Evolutionary conservation across 495 filamentous ascomycete genomes (phyloP).

Genomic region (Talaromyces liani): DNA sequence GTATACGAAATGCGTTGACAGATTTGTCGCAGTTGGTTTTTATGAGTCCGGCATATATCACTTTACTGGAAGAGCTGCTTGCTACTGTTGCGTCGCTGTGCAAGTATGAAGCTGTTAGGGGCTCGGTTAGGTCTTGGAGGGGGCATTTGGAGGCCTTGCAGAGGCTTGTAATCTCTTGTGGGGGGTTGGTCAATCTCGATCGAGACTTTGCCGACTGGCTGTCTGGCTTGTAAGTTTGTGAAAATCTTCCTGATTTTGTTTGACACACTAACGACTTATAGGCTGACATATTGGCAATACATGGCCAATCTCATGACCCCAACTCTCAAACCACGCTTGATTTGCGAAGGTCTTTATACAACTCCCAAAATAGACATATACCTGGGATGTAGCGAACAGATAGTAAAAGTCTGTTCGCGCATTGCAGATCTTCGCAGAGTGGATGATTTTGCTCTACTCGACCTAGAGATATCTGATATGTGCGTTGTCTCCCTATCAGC

Average conservation of each 20-base stretch:
- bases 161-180: constrained; percentile 29
- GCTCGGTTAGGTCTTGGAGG: constrained; percentile 37
- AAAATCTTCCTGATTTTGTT: neutral
- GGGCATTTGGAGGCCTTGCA: constrained; percentile 35
- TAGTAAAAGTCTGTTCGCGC: constrained; percentile 31
- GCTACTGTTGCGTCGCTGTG: constrained; percentile 35
- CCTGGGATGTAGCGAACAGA: constrained; percentile 37
- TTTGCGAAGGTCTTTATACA: constrained; percentile 18
- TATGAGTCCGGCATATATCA: constrained; percentile 9
- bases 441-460: constrained; percentile 17
- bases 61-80: constrained; percentile 29
- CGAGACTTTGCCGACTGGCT: constrained; percentile 30
- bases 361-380: constrained; percentile 35
- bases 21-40: constrained; percentile 7
- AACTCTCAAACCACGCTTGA: constrained; percentile 16
- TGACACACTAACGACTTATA: constrained; percentile 8
- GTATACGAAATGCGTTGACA: constrained; percentile 23
- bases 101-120: constrained; percentile 39
- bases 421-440: constrained; percentile 30
- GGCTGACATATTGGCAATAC: constrained; percentile 33
- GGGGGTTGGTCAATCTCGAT: constrained; percentile 27
- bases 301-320: constrained; percentile 34
- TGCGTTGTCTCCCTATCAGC: constrained; percentile 10
- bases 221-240: constrained; percentile 26
- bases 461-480: constrained; percentile 30